phyloP scores from a whole-genome alignment of 306 rosid species.

The Astragalus membranaceus region DNA sequence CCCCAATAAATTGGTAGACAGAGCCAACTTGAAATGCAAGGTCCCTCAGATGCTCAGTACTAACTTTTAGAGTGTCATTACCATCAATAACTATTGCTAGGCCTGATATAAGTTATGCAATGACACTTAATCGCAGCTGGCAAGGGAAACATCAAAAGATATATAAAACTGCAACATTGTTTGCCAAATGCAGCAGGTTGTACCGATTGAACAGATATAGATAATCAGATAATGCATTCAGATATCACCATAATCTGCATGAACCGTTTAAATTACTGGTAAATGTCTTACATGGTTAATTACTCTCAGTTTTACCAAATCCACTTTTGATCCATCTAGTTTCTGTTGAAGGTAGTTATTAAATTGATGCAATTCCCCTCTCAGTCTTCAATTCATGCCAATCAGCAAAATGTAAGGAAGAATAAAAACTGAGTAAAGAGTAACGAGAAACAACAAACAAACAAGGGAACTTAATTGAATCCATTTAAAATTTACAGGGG shows the following conservation, averaged over 20 bases:
- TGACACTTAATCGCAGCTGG: too few species aligned
- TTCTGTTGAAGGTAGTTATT: constrained; percentile 11
- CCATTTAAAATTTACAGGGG: not conserved
- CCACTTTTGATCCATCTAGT: not conserved
- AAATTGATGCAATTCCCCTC: not conserved
- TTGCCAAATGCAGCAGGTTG: not conserved
- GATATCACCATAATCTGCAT: constrained; percentile 10
- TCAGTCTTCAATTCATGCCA: not conserved
- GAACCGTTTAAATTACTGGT: constrained; percentile 3
- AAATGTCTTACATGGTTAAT: not conserved
- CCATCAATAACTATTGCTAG: constrained; percentile 57
- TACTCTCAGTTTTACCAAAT: not conserved
- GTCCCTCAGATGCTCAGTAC: constrained; percentile 53
- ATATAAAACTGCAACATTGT: not conserved
- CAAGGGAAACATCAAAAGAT: not conserved
- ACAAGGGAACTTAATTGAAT: not conserved
- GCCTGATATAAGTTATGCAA: constrained; percentile 18
- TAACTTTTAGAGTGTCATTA: constrained; percentile 38
- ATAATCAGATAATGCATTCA: not conserved
- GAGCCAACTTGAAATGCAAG: constrained; percentile 58
- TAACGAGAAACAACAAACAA: not conserved
- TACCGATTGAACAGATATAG: not conserved
- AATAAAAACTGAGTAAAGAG: not conserved
- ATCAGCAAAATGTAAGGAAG: not conserved
- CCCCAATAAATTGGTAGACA: constrained; percentile 78